phyloP scores from a whole-genome alignment of 441 rosid genomes.

The Croton laevigatus region DNA sequence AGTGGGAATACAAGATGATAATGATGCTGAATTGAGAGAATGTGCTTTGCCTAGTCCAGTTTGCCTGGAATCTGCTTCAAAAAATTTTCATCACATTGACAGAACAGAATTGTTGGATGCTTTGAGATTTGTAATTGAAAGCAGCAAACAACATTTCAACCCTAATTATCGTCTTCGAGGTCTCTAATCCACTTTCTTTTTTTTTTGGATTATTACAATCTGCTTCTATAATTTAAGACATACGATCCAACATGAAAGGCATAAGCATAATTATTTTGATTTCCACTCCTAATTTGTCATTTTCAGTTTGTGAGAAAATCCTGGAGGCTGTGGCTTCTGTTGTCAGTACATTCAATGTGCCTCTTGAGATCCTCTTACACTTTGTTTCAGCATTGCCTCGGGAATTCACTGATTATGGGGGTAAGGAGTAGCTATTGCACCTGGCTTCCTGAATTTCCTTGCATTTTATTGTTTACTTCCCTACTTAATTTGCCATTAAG shows the following conservation, averaged over 20 bases:
- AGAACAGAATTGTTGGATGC: conserved; percentile 57
- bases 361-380: conserved; percentile 67
- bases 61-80: conserved; percentile 31
- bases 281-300: conserved; percentile 17
- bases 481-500: neutral
- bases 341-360: conserved; percentile 50
- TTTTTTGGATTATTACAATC: conserved; percentile 27
- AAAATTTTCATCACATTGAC: conserved; percentile 29
- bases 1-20: conserved; percentile 27
- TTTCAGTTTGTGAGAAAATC: conserved; percentile 63
- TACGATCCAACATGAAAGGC: conserved; percentile 8
- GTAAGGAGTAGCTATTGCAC: conserved; percentile 38
- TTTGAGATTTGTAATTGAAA: conserved; percentile 77
- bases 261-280: conserved; percentile 14
- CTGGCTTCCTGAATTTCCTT: conserved; percentile 6
- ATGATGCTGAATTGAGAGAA: conserved; percentile 29
- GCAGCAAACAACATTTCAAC: conserved; percentile 97
- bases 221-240: conserved; percentile 13
- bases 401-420: conserved; percentile 78
- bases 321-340: conserved; percentile 65
- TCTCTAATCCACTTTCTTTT: conserved; percentile 34
- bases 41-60: conserved; percentile 31
- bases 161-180: conserved; percentile 92
- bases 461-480: neutral
- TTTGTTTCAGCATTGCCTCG: conserved; percentile 82